phyloP scores from a whole-genome alignment of 176 grass and related monocot species.

The Cenchrus purpureus region DNA sequence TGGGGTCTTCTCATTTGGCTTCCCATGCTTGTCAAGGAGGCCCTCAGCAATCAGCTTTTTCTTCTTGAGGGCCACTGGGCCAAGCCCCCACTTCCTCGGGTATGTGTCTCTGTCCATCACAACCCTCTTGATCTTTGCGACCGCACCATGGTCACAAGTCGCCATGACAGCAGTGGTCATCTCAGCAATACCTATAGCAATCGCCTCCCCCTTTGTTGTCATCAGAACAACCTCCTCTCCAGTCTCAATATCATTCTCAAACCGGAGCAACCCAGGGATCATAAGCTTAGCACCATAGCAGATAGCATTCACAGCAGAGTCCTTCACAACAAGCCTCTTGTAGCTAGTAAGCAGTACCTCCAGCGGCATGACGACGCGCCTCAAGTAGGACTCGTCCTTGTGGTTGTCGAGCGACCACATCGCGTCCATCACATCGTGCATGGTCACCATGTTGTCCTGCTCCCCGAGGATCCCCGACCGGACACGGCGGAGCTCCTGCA shows the following conservation, averaged over 20 bases:
- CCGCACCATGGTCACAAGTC: slow-evolving; percentile 81
- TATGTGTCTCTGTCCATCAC: slow-evolving; percentile 98
- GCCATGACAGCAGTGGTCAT: slow-evolving; percentile 97
- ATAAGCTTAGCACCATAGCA: slow-evolving; percentile 98
- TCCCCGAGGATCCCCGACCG: slow-evolving; percentile 79
- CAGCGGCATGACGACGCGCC: slow-evolving; percentile 88
- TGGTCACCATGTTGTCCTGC: slow-evolving; percentile 97
- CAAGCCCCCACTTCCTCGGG: slow-evolving; percentile 93
- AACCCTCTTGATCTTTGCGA: slow-evolving; percentile 87
- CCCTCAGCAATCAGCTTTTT: slow-evolving; percentile 81
- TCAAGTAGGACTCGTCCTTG: slow-evolving; percentile 76
- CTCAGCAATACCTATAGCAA: slow-evolving; percentile 90
- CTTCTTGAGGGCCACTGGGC: slow-evolving; percentile 76
- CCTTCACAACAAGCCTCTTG: slow-evolving; percentile 95
- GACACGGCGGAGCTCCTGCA: slow-evolving; percentile 91
- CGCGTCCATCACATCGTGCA: slow-evolving; percentile 92
- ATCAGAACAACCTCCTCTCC: slow-evolving; percentile 92
- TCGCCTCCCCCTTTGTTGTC: slow-evolving; percentile 90
- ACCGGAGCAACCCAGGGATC: slow-evolving; percentile 89
- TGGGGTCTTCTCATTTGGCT: slow-evolving; percentile 87
- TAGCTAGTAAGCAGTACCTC: slow-evolving; percentile 93
- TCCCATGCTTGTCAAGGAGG: slow-evolving; percentile 86
- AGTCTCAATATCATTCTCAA: slow-evolving; percentile 93
- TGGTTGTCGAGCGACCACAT: slow-evolving; percentile 86
- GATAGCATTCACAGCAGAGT: slow-evolving; percentile 93